Base-by-base conservation (phyloP, 345 rosid genomes). In the Eucalyptus melliodora region DNA sequence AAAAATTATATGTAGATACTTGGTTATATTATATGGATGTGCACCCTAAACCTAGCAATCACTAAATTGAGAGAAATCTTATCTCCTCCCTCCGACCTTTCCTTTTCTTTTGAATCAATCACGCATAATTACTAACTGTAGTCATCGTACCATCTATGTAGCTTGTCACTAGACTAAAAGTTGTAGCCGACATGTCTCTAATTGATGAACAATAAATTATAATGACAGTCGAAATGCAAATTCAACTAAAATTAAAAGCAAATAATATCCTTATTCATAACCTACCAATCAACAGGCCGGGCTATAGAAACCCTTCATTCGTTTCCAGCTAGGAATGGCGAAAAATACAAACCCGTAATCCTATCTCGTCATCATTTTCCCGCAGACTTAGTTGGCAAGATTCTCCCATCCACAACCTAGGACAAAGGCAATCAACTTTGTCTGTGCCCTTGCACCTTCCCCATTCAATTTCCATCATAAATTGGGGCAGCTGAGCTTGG, bases 141-240 rank as follows among this genome's bases (percentile, higher is more conserved):
- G 77, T n/a, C 77, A 15, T 62, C 34, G 65, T 59, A 11, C 65
- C 15, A 26, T 0, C 34, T 0, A 4, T 27, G 34, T 27, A 27
- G 69, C 31, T 62, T 62, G 69, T 62, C 34, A 6, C 69, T 62
- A 12, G 4, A 62, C 34, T 27, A 6, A 37, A 37, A 72, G 27
- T 21, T 16, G 15, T 21, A 26, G 15, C 7, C 14, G 42, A 4
- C 8, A 37, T 19, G 45, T 19, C 40, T 37, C 15, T 11, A 7
- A 72, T 72, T 0, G 13, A 34, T 9, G 24, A 7, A 37, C 17
- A 5, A 5, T 34, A 19, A 16, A 2, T 34, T 17, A 69, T 17
- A 9, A 40, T 2, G 1, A 34, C 37, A 4, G 5, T 21, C 15
- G 2, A 2, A 21, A 37, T 11, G 27, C 14, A 37, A 72, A 72